phyloP scores from a whole-genome alignment of 345 rosid genomes.

The Gossypium arboreum region DNA sequence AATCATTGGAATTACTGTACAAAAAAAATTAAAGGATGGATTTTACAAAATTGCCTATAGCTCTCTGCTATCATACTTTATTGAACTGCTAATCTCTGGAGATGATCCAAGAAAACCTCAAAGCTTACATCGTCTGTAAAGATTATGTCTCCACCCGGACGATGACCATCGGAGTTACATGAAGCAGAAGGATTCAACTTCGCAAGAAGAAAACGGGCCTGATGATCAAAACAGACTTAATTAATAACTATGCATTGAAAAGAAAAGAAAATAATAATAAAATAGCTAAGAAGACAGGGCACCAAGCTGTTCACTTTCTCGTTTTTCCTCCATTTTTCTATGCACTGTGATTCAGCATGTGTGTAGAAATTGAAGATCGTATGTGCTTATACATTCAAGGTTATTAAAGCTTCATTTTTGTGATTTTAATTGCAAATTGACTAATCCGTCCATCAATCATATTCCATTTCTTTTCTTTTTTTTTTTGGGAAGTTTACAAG shows the following conservation, averaged over 20 bases:
- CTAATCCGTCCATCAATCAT: not conserved
- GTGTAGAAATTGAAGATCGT: not conserved
- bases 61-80: constrained; percentile 17
- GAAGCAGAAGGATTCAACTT: constrained; percentile 86
- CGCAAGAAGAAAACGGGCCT: constrained; percentile 98
- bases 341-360: not conserved
- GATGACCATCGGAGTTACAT: constrained; percentile 43
- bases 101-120: constrained; percentile 91
- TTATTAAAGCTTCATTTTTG: not conserved
- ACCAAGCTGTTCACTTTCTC: not conserved
- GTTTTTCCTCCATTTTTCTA: not conserved
- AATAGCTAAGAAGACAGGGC: not conserved
- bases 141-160: constrained; percentile 56
- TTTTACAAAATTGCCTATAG: constrained; percentile 23
- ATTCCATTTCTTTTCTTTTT: not conserved
- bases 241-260: not conserved
- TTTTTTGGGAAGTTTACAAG: no score
- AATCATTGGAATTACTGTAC: constrained; percentile 17
- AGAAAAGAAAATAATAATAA: not conserved
- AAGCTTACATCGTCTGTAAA: constrained; percentile 95
- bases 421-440: not conserved
- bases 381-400: not conserved
- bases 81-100: constrained; percentile 76
- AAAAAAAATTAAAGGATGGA: not conserved
- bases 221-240: not conserved